Base-by-base conservation (phyloP, 805 yeast genomes). In the Yarrowia bubula region DNA sequence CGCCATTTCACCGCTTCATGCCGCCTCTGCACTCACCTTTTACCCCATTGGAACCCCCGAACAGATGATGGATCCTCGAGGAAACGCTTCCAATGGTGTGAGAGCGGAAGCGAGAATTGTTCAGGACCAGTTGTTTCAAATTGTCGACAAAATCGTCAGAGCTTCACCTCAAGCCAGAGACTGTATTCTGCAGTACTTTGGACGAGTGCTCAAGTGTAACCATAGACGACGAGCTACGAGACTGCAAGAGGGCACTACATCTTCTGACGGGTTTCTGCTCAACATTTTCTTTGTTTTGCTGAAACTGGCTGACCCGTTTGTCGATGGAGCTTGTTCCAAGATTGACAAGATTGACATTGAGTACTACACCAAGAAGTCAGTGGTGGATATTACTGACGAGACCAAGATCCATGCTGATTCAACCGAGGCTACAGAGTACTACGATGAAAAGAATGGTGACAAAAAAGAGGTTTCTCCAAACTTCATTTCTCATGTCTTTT, bases 401-500 rank as follows among this genome's bases (percentile, higher is more conserved):
- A 87, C 98, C 5, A 85, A 95, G 71, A 80, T 91, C 17, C 87
- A 89, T 69, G 83, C 97, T 1, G 89, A 95, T 38, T 80, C 83
- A 50, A 82, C 82, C 66, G 95, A 89, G 70, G 88, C 90, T 4
- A 81, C 81, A 57, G 85, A 83, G 58, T 85, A 83, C 70, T 84
- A 83, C 71, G 43, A 48, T 33, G 53, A 33, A 11, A 33, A 48
- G 15, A 48, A 33, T 9, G 39, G 11, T 10, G 53, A 10, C 15
- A 47, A 48, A 22, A 48, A 48, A 8, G 55, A 35, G 31, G 75
- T 72, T n/a, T 61, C 66, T 13, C 42, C 74, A n/a, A 93, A 95
- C 71, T 95, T 95, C 74, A 90, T 95, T n/a, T 86, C 97, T 8
- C 95, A 93, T 69, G 88, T 96, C 71, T 95, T 92, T 75, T 95